phyloP scores from a whole-genome alignment of 108 stramenopile genomes.

The Cyclotella sp. region DNA sequence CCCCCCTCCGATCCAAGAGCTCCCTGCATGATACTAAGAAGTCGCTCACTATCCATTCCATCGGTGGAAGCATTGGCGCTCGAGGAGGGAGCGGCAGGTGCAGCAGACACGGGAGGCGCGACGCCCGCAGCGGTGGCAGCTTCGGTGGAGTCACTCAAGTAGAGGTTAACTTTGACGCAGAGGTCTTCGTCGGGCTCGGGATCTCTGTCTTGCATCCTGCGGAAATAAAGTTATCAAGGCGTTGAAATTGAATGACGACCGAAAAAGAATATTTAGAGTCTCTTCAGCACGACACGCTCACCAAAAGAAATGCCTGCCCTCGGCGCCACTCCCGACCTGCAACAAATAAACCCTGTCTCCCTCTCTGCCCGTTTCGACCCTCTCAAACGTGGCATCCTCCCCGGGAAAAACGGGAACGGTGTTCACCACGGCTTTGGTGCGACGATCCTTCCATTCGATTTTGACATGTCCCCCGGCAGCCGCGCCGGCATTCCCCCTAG shows the following conservation, averaged over 20 bases:
- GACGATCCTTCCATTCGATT: slow-evolving; percentile 84
- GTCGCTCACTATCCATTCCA: slow-evolving; percentile 31
- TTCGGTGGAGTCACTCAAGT: slow-evolving; percentile 53
- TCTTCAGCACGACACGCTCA: slow-evolving; percentile 27
- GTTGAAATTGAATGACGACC: not conserved
- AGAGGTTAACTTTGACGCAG: slow-evolving; percentile 71
- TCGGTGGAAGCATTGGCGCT: slow-evolving; percentile 2
- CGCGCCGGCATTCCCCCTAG: slow-evolving; percentile 18
- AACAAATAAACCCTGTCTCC: slow-evolving; percentile 62
- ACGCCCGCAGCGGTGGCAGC: slow-evolving; percentile 47
- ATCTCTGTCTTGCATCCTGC: slow-evolving; percentile 80
- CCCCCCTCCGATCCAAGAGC: slow-evolving; percentile 44
- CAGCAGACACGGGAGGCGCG: not conserved
- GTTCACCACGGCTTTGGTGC: slow-evolving; percentile 66
- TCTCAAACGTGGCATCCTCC: slow-evolving; percentile 54
- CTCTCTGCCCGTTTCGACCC: slow-evolving; percentile 54
- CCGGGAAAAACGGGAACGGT: slow-evolving; percentile 46
- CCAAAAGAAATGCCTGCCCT: slow-evolving; percentile 56
- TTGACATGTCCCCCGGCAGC: slow-evolving; percentile 29
- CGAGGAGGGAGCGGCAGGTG: slow-evolving; percentile 15
- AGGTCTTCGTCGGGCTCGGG: slow-evolving; percentile 62
- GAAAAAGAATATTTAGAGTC: not conserved
- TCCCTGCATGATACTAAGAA: slow-evolving; percentile 49
- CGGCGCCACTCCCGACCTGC: slow-evolving; percentile 31
- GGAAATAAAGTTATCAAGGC: not conserved